Percentiles rank a stretch among this genome's conserved stretches.
Conservation (phyloP, 1,139 yeast genomes). For the Sugiyamaella paludigena region DNA sequence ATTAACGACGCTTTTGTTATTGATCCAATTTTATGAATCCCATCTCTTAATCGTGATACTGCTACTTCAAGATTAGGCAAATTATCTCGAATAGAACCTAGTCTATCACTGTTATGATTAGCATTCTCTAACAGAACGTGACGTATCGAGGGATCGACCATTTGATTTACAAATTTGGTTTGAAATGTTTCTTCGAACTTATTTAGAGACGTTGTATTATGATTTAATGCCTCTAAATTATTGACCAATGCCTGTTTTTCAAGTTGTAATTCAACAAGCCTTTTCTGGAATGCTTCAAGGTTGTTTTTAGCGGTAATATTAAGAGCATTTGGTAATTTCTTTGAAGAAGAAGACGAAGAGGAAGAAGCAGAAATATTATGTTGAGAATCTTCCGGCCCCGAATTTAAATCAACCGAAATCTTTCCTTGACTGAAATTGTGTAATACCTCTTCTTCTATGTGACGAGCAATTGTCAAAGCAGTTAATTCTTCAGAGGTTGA, state of each 20-base stretch:
- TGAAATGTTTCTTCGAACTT: conserved; percentile 1
- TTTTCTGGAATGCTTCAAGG: conserved; percentile 46
- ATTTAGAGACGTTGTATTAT: background rate
- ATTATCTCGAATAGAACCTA: conserved; percentile 7
- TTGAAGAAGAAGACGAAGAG: conserved; percentile 26
- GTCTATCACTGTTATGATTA: background rate
- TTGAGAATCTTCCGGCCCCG: conserved; percentile 34
- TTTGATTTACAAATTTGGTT: background rate
- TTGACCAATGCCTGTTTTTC: conserved; percentile 53
- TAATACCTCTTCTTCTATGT: conserved; percentile 63
- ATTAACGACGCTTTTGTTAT: conserved; percentile 6
- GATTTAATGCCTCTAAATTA: conserved; percentile 19
- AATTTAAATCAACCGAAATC: conserved; percentile 68
- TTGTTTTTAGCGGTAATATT: conserved; percentile 51
- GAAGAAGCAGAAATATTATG: conserved; percentile 3
- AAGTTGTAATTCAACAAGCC: conserved; percentile 44
- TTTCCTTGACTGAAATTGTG: conserved; percentile 58
- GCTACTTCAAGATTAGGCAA: conserved; percentile 8
- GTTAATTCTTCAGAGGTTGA: conserved; percentile 29
- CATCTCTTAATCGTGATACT: conserved; percentile 7
- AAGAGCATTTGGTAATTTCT: conserved; percentile 52
- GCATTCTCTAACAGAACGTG: background rate
- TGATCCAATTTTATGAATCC: conserved; percentile 8
- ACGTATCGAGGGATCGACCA: conserved; percentile 4
- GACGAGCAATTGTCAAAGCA: conserved; percentile 47